Evolutionary conservation across 257 asterid species (phyloP), one percentile per base, ranked within the genome.

Genomic region (Paulownia fortunei): DNA sequence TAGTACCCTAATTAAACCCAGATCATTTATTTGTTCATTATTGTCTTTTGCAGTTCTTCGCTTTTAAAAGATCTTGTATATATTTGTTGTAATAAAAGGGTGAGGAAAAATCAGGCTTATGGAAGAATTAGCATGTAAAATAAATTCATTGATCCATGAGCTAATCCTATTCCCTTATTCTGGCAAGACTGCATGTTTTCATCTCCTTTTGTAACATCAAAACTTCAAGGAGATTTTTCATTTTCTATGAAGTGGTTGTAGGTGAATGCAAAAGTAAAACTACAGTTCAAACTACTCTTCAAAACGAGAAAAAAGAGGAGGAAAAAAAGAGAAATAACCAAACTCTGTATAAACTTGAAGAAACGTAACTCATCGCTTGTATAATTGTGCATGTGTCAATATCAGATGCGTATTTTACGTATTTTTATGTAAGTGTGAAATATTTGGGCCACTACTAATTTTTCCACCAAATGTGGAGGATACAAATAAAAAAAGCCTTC

Each of bases 401-500:
- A n/a, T n/a, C n/a, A n/a, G n/a, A n/a, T n/a, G n/a, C n/a, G n/a
- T n/a, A n/a, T n/a, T n/a, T n/a, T n/a, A n/a, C n/a, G n/a, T n/a
- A n/a, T n/a, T n/a, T n/a, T n/a, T n/a, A n/a, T n/a, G n/a, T n/a
- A n/a, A n/a, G 36, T 30, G 36, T 30, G 8, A 44, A 44, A 10
- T 10, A 44, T 44, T 44, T 44, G 51, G 15, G 51, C 16, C 51
- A 44, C 51, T n/a, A 11, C 11, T n/a, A 44, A 44, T 46, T 26
- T 69, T 69, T 51, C 49, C 63, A 69, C 27, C 47, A 49, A 67
- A 67, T 3, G 51, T 63, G 70, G 49, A 62, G 70, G 49, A 41
- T 4, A 41, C 9, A 65, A 69, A 30, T 49, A 49, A n/a, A 8
- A 12, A 47, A 4, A 70, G n/a, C n/a, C n/a, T 52, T 32, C 0